Percentiles rank a stretch among this genome's conserved stretches.
Evolutionary conservation across 139 green algal species (phyloP).

Genomic region (Coccomyxa sp.): DNA sequence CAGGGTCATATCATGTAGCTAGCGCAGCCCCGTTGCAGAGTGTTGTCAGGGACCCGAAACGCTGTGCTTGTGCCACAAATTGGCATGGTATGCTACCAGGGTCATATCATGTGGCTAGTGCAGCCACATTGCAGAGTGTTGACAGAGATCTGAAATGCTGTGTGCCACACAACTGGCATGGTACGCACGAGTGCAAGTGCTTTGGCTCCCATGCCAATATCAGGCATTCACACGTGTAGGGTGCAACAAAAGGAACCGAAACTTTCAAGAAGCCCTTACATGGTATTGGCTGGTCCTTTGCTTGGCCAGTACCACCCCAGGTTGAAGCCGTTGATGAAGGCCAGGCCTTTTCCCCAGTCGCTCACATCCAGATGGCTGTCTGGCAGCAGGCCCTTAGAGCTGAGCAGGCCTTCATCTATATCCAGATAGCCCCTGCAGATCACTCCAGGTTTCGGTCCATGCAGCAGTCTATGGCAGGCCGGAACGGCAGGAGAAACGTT

Average conservation of each 20-base stretch:
- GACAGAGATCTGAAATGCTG: background rate
- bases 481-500: too few species aligned
- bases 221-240: background rate
- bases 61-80: background rate
- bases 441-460: too few species aligned
- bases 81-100: too few species aligned
- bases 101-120: too few species aligned
- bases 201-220: background rate
- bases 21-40: background rate
- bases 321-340: slow-evolving; percentile 49
- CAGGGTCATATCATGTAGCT: background rate
- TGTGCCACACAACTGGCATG: background rate
- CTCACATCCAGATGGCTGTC: slow-evolving; percentile 31
- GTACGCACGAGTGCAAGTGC: background rate
- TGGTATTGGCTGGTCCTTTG: slow-evolving; percentile 29
- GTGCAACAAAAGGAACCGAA: background rate
- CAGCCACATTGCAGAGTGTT: background rate
- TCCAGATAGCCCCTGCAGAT: slow-evolving; percentile 8
- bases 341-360: slow-evolving; percentile 37
- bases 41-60: background rate
- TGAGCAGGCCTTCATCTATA: background rate
- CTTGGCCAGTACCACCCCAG: slow-evolving; percentile 42
- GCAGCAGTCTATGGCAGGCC: too few species aligned
- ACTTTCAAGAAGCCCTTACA: background rate
- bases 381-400: background rate